These are phyloP conservation scores for Cicer chorassanicum DNA, from an alignment of 306 rosid genomes.

Conservation along the genomic window DNA sequence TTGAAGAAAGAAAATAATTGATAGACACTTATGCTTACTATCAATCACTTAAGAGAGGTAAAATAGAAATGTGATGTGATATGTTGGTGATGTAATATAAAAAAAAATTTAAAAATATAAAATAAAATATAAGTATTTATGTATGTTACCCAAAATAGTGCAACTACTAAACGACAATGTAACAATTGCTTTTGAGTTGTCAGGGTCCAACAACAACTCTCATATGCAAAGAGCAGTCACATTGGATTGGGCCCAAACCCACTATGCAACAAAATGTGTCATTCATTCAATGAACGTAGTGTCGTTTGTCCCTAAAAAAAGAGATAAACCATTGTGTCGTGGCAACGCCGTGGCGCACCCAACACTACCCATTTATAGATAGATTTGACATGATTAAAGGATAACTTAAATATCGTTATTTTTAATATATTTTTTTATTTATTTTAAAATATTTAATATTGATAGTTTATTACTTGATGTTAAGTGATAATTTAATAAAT, in stretches of 20 bases:
- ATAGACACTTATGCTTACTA: no score
- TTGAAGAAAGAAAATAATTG: no score
- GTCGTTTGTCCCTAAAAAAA: conserved; percentile 23
- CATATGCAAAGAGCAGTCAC: conserved; percentile 44
- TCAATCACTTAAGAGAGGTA: no score
- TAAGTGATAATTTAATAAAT: no score
- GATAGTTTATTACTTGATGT: no score
- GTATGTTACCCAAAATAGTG: background rate
- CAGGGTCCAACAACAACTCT: conserved; percentile 53
- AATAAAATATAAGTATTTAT: no score
- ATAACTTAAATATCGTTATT: no score
- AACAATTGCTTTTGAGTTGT: conserved; percentile 61
- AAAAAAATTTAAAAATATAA: no score
- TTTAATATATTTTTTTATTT: no score
- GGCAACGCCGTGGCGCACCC: background rate
- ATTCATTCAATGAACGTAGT: conserved; percentile 35
- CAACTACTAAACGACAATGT: conserved; percentile 52
- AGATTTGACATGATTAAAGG: background rate
- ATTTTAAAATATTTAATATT: no score
- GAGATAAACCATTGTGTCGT: conserved; percentile 4
- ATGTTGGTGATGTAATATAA: no score
- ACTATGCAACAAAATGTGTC: conserved; percentile 54
- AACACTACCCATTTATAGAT: background rate
- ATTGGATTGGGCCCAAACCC: conserved; percentile 54
- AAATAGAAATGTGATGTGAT: no score